Evolutionary conservation across 176 grass and related monocot genomes (phyloP), one percentile per base, ranked within the genome.

Genomic region (Eragrostis nindensis): DNA sequence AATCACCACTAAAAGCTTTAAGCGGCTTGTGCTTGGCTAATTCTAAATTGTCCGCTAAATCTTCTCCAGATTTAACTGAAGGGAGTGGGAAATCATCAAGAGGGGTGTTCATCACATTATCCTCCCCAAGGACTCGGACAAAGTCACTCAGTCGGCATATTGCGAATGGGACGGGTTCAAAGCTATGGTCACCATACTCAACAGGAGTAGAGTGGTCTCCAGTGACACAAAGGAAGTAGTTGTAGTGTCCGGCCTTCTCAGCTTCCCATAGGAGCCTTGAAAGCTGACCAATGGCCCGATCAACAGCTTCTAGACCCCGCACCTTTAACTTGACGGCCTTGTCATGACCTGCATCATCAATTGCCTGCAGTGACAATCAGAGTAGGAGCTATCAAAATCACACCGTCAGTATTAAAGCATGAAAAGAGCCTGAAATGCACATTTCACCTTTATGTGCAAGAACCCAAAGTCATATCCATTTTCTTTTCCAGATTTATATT

Each of bases 401-500:
- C 22, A 72, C 1, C 0, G 52, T 77, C n/a, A 83, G 15, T 56
- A 49, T 36, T 65, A 27, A 32, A 76, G 21, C 5, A 73, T 62
- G 40, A 22, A 76, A 38, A 48, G 26, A 67, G 46, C 25, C 16
- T 47, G 54, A 66, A 63, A 40, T 72, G n/a, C 71, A 54, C 22
- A 69, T 55, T 76, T 63, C 74, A 98, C 95, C 90, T 98, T 95
- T 67, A 95, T 89, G 66, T 95, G 92, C 79, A 98, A 87, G 76
- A 98, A 98, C 24, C 95, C 95, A 73, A 98, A 98, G 86, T 98
- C 95, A 63, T 98, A 98, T 78, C 95, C 92, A 57, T 90, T 68
- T 60, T 74, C 84, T 72, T 26, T 73, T 14, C 95, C 92, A 21
- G 68, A 67, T 56, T 89, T 93, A 86, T 89, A 84, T 86, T 93